Percentiles rank a stretch among this genome's conserved stretches.
Evolutionary conservation across 2,329 filamentous ascomycete species (phyloP).

Genomic region (Gnomoniopsis sp.): DNA sequence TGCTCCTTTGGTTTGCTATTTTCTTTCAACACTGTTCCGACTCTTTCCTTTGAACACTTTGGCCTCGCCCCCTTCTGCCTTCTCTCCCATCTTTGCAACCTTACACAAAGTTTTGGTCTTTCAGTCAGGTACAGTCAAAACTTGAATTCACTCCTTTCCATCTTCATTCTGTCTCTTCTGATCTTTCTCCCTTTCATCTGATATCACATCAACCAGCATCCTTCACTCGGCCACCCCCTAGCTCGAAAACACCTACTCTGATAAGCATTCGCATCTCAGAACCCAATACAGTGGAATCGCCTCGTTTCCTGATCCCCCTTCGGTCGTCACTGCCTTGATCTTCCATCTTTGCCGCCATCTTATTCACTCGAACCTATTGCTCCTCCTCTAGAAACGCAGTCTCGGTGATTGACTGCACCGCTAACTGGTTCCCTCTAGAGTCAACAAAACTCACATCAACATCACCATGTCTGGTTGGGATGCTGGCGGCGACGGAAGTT

Average conservation of each 20-base stretch:
- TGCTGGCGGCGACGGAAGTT: background rate
- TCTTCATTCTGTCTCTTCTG: background rate
- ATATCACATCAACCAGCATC: background rate
- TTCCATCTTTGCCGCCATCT: background rate
- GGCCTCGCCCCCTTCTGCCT: background rate
- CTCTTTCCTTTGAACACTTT: background rate
- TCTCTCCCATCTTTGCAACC: background rate
- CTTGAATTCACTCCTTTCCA: background rate
- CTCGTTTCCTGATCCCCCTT: background rate
- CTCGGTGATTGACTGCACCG: background rate
- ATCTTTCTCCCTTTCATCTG: background rate
- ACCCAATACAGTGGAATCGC: background rate
- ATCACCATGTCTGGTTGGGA: constrained; percentile 8
- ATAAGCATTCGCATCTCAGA: background rate
- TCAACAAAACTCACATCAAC: background rate
- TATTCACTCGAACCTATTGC: background rate
- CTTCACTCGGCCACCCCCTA: background rate
- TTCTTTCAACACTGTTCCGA: background rate
- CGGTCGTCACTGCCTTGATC: background rate
- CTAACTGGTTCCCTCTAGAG: background rate
- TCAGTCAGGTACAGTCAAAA: background rate
- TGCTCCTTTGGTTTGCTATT: background rate
- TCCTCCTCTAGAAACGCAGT: background rate
- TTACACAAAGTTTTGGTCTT: background rate
- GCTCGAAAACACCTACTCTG: background rate